Evolutionary conservation across 345 rosid genomes (phyloP).

Genomic region (Eucalyptus virginea): DNA sequence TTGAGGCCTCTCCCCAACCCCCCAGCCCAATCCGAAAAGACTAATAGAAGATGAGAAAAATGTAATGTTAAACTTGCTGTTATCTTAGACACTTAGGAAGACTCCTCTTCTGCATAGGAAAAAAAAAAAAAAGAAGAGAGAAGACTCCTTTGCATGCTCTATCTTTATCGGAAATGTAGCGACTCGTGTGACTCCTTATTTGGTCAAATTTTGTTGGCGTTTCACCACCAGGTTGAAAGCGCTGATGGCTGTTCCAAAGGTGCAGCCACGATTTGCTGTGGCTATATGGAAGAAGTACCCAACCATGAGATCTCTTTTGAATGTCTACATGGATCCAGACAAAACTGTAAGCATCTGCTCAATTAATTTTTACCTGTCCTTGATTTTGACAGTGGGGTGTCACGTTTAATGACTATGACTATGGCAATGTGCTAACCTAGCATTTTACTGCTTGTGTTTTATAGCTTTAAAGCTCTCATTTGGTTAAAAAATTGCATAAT

Average conservation of each 20-base stretch:
- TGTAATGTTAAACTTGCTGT: neutral
- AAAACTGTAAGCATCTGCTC: constrained; percentile 47
- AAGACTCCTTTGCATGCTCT: neutral
- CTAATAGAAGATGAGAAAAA: neutral
- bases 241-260: constrained; percentile 87
- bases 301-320: constrained; percentile 90
- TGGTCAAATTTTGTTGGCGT: neutral
- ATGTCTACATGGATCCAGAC: constrained; percentile 65
- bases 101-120: neutral
- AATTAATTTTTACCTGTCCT: neutral
- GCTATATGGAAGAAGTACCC: constrained; percentile 89
- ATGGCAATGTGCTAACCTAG: neutral
- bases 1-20: neutral
- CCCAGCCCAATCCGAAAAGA: neutral
- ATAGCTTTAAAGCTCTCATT: neutral
- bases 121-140: neutral
- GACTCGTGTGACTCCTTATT: neutral
- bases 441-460: neutral
- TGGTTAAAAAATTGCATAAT: neutral
- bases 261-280: constrained; percentile 83
- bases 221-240: constrained; percentile 65
- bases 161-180: neutral
- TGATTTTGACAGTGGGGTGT: neutral
- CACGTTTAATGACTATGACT: neutral
- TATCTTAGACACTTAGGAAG: neutral